Evolutionary conservation across 2,329 filamentous ascomycete genomes (phyloP).

Genomic region (Ophiostoma fasciatum): DNA sequence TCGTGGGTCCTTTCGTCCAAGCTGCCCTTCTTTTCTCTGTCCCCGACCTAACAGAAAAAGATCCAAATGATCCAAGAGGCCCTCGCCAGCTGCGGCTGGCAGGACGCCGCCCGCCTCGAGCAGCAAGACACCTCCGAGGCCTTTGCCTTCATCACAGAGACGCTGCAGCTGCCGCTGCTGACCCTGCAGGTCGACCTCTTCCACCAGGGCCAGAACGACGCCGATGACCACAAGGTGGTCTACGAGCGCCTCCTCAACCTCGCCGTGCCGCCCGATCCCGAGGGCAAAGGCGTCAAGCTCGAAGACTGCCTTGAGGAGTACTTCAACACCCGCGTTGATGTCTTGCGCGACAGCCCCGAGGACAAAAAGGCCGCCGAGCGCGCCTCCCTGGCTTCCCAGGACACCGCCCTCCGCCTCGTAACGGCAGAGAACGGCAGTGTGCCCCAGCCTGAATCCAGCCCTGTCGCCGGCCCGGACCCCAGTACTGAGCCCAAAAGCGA

Average conservation of each 20-base stretch:
- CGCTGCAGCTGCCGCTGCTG: constrained; percentile 71
- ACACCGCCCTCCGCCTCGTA: constrained; percentile 22
- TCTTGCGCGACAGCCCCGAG: constrained; percentile 55
- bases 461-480: too few species aligned
- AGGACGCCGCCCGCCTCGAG: constrained; percentile 56
- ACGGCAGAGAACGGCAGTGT: too few species aligned
- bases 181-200: constrained; percentile 91
- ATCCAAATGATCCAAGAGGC: constrained; percentile 51
- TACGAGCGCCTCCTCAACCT: constrained; percentile 85
- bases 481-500: too few species aligned
- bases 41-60: too few species aligned
- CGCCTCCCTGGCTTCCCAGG: too few species aligned
- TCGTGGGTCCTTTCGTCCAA: too few species aligned
- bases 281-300: constrained; percentile 57
- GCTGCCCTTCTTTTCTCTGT: too few species aligned
- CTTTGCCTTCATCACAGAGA: constrained; percentile 87
- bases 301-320: constrained; percentile 90
- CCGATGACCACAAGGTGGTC: constrained; percentile 87
- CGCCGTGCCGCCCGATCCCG: constrained; percentile 64
- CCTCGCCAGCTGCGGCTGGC: constrained; percentile 76
- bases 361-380: constrained; percentile 31
- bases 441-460: too few species aligned
- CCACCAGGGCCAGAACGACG: constrained; percentile 66
- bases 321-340: constrained; percentile 88
- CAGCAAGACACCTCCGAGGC: constrained; percentile 96